phyloP scores from a whole-genome alignment of 331 rosid genomes.

The Ulmus americana region DNA sequence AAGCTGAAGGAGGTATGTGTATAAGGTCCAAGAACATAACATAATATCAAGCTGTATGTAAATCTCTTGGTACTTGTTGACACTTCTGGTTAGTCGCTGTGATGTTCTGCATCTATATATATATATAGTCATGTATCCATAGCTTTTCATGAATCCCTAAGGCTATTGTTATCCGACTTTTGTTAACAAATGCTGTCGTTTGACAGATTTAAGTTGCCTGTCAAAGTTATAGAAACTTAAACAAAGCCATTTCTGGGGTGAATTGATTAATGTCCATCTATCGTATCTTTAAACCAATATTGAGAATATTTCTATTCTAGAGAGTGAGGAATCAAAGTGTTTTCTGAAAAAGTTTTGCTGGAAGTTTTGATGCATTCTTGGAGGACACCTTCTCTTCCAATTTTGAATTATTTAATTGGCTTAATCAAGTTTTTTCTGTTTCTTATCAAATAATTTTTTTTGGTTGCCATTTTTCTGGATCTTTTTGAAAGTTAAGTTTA shows the following conservation, averaged over 20 bases:
- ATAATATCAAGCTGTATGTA: background rate
- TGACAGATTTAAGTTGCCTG: background rate
- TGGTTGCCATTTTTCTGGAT: no score
- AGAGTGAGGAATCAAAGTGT: background rate
- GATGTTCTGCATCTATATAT: no score
- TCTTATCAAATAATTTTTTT: no score
- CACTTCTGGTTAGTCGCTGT: background rate
- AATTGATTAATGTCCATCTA: background rate
- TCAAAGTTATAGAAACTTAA: background rate
- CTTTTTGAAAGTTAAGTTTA: no score
- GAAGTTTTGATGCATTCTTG: background rate
- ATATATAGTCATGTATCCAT: no score
- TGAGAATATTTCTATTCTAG: background rate
- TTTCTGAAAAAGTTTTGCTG: background rate
- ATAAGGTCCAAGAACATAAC: background rate
- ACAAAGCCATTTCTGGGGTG: background rate
- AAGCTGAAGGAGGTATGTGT: slow-evolving; percentile 76
- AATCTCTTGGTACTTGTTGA: background rate
- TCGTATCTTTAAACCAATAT: background rate
- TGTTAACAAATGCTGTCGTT: no score
- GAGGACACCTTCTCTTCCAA: no score
- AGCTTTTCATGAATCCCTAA: no score
- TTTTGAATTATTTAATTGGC: no score
- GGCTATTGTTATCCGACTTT: no score
- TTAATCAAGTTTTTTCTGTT: no score